Percentiles rank a stretch among this genome's conserved stretches.
Evolutionary conservation across 768 basidiomycete genomes (phyloP).

Genomic region (Hypholoma fasciculare): DNA sequence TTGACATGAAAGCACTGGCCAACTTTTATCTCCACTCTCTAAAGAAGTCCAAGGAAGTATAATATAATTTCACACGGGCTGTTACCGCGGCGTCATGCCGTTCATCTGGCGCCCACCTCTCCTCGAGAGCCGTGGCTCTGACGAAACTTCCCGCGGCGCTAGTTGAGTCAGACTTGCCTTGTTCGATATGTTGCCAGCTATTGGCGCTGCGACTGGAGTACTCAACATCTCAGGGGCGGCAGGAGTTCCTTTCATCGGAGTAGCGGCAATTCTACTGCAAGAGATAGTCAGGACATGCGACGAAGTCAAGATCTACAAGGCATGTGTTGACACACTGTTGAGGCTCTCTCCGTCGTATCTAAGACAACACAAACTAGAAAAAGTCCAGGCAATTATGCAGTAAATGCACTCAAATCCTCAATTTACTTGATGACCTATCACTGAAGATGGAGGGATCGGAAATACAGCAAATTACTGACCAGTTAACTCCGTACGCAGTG

Average conservation of each 20-base stretch:
- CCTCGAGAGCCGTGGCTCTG: neutral
- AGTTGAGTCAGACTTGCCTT: neutral
- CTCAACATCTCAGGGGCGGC: slow-evolving; percentile 45
- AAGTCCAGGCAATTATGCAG: slow-evolving; percentile 41
- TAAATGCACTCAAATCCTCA: slow-evolving; percentile 41
- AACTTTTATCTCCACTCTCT: no score
- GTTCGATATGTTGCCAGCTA: slow-evolving; percentile 20
- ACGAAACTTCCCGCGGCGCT: neutral
- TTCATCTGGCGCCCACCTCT: no score
- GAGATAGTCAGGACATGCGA: slow-evolving; percentile 47
- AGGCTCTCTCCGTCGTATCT: neutral
- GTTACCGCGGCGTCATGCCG: no score
- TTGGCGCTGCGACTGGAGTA: slow-evolving; percentile 23
- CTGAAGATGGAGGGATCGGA: slow-evolving; percentile 39
- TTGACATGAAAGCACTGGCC: no score
- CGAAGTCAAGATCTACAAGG: slow-evolving; percentile 51
- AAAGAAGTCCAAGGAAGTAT: no score
- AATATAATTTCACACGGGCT: no score
- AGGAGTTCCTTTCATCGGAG: slow-evolving; percentile 45
- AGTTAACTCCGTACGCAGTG: slow-evolving; percentile 37
- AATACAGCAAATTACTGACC: slow-evolving; percentile 38
- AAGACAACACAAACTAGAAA: slow-evolving; percentile 25
- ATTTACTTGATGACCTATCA: slow-evolving; percentile 39
- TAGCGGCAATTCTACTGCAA: slow-evolving; percentile 41
- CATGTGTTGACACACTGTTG: slow-evolving; percentile 17